Evolutionary conservation across 805 yeast species (phyloP).

Genomic region (Komagataella kurtzmanii): DNA sequence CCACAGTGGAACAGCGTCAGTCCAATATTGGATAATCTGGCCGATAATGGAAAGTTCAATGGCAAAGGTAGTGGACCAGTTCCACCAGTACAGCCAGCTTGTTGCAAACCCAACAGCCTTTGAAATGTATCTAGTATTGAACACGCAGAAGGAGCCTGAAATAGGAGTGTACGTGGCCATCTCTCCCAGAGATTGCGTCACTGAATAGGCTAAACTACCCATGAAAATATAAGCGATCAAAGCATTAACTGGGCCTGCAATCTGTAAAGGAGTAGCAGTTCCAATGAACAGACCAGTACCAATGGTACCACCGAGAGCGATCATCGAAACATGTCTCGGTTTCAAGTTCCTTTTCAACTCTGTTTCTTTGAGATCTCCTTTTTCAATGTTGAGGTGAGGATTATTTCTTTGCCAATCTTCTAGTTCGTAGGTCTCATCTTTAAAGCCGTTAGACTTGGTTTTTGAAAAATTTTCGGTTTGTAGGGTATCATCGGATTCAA

Average conservation of each 20-base stretch:
- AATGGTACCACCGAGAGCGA: conserved; percentile 69
- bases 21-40: conserved; percentile 54
- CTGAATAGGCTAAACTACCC: conserved; percentile 51
- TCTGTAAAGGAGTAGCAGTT: conserved; percentile 35
- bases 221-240: conserved; percentile 53
- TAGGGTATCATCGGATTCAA: background rate
- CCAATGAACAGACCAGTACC: conserved; percentile 71
- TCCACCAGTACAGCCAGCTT: conserved; percentile 66
- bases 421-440: background rate
- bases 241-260: conserved; percentile 60
- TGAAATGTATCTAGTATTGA: conserved; percentile 52
- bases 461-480: background rate
- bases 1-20: conserved; percentile 51
- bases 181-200: conserved; percentile 65
- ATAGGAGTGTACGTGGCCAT: conserved; percentile 72
- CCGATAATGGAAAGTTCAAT: conserved; percentile 63
- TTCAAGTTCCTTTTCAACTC: conserved; percentile 36
- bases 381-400: background rate
- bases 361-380: background rate
- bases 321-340: conserved; percentile 60
- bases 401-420: background rate
- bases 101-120: conserved; percentile 65
- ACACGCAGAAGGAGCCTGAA: conserved; percentile 55
- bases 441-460: background rate
- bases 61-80: conserved; percentile 69